Evolutionary conservation across 2,329 filamentous ascomycete genomes (phyloP).

Genomic region (Clonostachys sp.): DNA sequence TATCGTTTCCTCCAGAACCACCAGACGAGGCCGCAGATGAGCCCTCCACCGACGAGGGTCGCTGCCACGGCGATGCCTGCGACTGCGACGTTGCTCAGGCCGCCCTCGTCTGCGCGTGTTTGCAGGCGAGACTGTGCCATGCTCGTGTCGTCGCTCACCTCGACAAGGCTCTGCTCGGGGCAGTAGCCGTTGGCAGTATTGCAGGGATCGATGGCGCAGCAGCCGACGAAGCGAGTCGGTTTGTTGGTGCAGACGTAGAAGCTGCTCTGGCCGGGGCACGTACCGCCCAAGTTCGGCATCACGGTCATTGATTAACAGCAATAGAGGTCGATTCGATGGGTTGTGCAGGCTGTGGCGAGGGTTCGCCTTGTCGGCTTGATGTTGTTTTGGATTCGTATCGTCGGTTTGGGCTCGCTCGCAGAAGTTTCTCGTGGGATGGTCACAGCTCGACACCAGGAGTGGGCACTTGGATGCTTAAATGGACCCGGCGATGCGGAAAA

Average conservation of each 20-base stretch:
- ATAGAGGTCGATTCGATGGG: too few species aligned
- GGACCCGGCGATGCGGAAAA: too few species aligned
- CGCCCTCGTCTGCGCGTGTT: constrained; percentile 5
- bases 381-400: too few species aligned
- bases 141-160: constrained; percentile 2
- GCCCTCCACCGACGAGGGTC: constrained; percentile 18
- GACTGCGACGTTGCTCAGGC: constrained; percentile 23
- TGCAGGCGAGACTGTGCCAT: constrained; percentile 2
- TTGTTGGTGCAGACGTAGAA: constrained; percentile 28
- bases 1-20: constrained; percentile 3
- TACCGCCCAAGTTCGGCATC: constrained; percentile 12
- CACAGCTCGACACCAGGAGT: too few species aligned
- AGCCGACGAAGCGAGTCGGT: constrained; percentile 24
- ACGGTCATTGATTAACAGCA: too few species aligned
- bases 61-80: constrained; percentile 30
- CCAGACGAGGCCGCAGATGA: constrained; percentile 19
- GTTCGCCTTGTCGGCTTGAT: too few species aligned
- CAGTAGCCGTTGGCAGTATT: constrained; percentile 4
- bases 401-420: too few species aligned
- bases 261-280: constrained; percentile 19
- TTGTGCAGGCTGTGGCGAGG: too few species aligned
- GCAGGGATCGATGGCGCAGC: constrained; percentile 26
- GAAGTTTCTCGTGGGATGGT: too few species aligned
- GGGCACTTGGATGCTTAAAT: too few species aligned
- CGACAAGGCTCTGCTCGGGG: not conserved